These are phyloP conservation scores for Truncatella angustata DNA, from an alignment of 2,329 filamentous ascomycete species.

Conservation along the genomic window DNA sequence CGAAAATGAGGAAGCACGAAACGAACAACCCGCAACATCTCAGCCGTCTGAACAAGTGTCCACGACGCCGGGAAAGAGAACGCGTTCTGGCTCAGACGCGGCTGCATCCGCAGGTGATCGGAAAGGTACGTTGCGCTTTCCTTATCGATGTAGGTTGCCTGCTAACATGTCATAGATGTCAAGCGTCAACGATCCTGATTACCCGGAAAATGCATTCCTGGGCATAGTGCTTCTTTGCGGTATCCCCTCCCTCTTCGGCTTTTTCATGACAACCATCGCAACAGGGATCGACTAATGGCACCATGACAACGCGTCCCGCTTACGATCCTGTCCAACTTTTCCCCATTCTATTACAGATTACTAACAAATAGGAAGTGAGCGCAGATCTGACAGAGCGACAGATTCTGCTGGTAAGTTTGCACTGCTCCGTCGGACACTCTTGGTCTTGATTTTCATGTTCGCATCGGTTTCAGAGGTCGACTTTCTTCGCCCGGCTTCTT, in stretches of 20 bases:
- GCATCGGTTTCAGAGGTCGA: too few relatives aligned
- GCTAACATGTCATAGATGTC: conserved; percentile 39
- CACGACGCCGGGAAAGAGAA: conserved; percentile 28
- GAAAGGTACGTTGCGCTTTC: conserved; percentile 24
- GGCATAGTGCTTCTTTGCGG: not conserved
- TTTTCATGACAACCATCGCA: not conserved
- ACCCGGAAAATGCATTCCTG: not conserved
- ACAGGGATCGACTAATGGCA: not conserved
- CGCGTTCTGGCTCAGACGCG: conserved; percentile 24
- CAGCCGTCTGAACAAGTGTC: conserved; percentile 33
- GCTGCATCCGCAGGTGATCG: conserved; percentile 22
- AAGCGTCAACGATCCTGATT: conserved; percentile 51
- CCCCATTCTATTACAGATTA: not conserved
- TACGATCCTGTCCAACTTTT: not conserved
- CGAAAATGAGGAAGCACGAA: conserved; percentile 25
- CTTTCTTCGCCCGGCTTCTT: too few relatives aligned
- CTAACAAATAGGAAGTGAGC: not conserved
- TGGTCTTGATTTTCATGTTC: not conserved
- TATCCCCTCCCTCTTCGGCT: not conserved
- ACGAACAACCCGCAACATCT: conserved; percentile 15
- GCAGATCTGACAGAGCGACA: not conserved
- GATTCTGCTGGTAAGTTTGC: conserved; percentile 3
- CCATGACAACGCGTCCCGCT: not conserved
- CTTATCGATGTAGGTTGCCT: not conserved
- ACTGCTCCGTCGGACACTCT: not conserved